Base-by-base conservation (phyloP, 2,329 filamentous ascomycete genomes). In the Colletotrichum gigasporum region DNA sequence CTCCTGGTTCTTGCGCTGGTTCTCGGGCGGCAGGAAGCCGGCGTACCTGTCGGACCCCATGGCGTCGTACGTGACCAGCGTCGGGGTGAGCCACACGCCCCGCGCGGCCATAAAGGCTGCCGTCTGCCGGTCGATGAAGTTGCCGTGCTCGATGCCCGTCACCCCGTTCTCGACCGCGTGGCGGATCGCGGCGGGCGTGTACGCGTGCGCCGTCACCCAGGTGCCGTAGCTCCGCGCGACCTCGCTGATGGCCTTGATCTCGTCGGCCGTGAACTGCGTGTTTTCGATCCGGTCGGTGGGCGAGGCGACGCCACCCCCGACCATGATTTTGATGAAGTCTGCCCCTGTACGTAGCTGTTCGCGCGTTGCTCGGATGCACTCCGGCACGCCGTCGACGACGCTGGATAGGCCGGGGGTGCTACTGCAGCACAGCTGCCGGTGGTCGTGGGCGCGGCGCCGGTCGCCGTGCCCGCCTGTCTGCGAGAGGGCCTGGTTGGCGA, bases 311-410 rank as follows among this genome's bases (percentile, higher is more conserved):
- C 87, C 87, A 2, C 87, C 86, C 5, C 80, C 80, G 1, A 78
- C 78, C 85, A 88, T 88, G 66, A 90, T 85, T 72, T 89, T 89
- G 72, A 90, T 81, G 68, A 89, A 88, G 69, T 89, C 84, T 1
- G 85, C 83, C 2, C 87, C 87, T 8, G 74, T 78, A 3, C 86
- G 78, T 0, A 90, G 71, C 70, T 88, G 82, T 53, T 87, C 85
- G 2, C 87, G 78, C 0, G 82, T 80, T 7, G 76, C 81, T 18
- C 79, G 79, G 41, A 86, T 75, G 66, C 86, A 88, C 44, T 84
- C 82, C 0, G 84, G 77, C 1, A 87, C 84, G 2, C 86, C 84
- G 69, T 88, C 84, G 42, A 80, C 82, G 1, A 87, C 74, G 7
- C 79, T 74, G 1, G 81, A 82, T 1, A 83, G 69, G 4, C 75